Evolutionary conservation across 2,329 filamentous ascomycete genomes (phyloP).

Genomic region (Stagonosporopsis vannaccii): DNA sequence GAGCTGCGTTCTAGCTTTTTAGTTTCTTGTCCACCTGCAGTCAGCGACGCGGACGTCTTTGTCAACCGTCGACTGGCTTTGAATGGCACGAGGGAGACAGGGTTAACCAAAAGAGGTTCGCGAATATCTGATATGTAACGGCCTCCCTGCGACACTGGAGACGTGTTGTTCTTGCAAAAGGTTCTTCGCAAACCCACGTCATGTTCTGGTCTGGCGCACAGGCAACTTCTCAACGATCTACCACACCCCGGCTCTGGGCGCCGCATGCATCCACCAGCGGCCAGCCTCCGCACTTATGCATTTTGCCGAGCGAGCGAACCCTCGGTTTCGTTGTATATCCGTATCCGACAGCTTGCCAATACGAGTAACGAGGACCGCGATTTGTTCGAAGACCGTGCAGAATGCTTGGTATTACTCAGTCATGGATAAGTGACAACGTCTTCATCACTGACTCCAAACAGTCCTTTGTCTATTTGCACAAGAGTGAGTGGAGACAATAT

Average conservation of each 20-base stretch:
- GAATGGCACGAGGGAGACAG: background rate
- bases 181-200: conserved; percentile 8
- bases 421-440: no score
- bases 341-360: conserved; percentile 2
- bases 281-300: conserved; percentile 5
- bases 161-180: background rate
- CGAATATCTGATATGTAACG: background rate
- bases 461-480: background rate
- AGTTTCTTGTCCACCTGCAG: conserved; percentile 23
- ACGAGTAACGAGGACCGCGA: background rate
- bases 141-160: background rate
- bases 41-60: conserved; percentile 21
- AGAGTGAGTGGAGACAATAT: background rate
- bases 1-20: conserved; percentile 2
- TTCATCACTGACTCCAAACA: no score
- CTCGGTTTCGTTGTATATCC: conserved; percentile 5
- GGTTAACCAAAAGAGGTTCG: background rate
- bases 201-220: conserved; percentile 10
- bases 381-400: background rate
- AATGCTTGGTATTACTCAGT: background rate
- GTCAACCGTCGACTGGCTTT: background rate
- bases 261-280: conserved; percentile 3
- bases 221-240: conserved; percentile 11
- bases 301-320: background rate
- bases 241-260: conserved; percentile 4